Conservation (phyloP, 2,329 filamentous ascomycete species). For the Westerdykella aurantiaca region DNA sequence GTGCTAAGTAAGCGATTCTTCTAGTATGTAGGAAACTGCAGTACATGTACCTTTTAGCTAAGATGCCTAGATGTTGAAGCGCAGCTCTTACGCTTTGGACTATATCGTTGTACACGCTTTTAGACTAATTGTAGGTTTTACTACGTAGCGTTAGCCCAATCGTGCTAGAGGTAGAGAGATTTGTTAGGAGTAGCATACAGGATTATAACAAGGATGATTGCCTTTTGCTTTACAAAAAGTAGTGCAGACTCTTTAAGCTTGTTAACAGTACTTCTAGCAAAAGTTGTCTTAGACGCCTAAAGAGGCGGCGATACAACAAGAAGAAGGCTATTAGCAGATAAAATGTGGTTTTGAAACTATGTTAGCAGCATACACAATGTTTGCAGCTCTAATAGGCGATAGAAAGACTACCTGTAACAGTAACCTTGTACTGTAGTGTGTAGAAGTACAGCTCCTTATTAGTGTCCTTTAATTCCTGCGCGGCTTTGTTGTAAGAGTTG, state of each 20-base stretch:
- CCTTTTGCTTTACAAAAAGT: background rate
- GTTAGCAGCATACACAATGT: background rate
- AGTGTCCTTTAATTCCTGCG: slow-evolving; percentile 1
- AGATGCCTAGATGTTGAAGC: background rate
- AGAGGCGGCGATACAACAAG: background rate
- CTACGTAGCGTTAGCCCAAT: background rate
- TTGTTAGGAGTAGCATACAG: background rate
- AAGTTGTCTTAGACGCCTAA: background rate
- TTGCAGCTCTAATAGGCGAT: background rate
- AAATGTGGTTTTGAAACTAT: background rate
- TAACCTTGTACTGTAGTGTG: background rate
- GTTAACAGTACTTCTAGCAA: background rate
- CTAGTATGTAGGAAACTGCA: background rate
- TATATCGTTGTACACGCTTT: slow-evolving; percentile 1
- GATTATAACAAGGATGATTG: background rate
- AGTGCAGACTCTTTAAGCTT: slow-evolving; percentile 1
- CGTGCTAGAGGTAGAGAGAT: background rate
- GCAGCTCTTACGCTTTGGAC: background rate
- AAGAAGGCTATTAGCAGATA: background rate
- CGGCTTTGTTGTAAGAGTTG: background rate
- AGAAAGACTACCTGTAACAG: background rate
- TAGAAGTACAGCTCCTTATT: slow-evolving; percentile 1
- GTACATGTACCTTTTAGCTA: background rate
- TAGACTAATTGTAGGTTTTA: background rate
- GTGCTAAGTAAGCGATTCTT: background rate